Evolutionary conservation across 106 monocot species (phyloP), one percentile per base, ranked within the genome.

Genomic region (Dendrobium catenatum): DNA sequence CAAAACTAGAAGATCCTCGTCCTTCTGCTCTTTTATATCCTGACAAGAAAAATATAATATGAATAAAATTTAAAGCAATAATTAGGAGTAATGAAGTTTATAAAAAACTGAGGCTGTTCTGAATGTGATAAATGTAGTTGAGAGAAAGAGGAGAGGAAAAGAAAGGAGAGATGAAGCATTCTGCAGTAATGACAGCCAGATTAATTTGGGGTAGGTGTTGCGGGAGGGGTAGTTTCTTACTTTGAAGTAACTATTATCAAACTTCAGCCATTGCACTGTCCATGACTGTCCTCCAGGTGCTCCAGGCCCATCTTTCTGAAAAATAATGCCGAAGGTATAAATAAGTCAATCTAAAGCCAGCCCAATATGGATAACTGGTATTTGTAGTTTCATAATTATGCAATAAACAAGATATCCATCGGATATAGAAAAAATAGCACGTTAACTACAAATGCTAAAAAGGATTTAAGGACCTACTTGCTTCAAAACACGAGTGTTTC

Each of bases 211-310:
- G 46, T 46, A 46, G 46, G 9, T 7, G 46, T 46, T 0, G 5
- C 1, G 6, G 46, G 0, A 7, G 9, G 44, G 6, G 46, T 7
- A 46, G 8, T 17, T 44, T 58, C 87, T 72, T 78, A 95, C 98
- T 80, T 84, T 95, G 88, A 99, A 99, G 78, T 99, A 99, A 79
- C 93, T 99, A 77, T 99, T 99, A 82, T 95, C 99, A 83, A 99
- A 99, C 79, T 93, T 91, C 83, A 99, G 79, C 99, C 99, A 99
- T 72, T 95, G 84, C n/a, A 81, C 89, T 11, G 99, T 99, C 99
- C 99, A 99, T 67, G 99, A 99, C 58, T 99, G 99, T 77, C 99
- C 99, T 68, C 99, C 99, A 68, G 99, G 93, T 64, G 88, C 93
- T 18, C 99, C 99, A 77, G 99, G 99, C 47, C 99, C 99, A 83